phyloP scores from a whole-genome alignment of 2,329 filamentous ascomycete genomes.

The Trichoderma pleuroti region DNA sequence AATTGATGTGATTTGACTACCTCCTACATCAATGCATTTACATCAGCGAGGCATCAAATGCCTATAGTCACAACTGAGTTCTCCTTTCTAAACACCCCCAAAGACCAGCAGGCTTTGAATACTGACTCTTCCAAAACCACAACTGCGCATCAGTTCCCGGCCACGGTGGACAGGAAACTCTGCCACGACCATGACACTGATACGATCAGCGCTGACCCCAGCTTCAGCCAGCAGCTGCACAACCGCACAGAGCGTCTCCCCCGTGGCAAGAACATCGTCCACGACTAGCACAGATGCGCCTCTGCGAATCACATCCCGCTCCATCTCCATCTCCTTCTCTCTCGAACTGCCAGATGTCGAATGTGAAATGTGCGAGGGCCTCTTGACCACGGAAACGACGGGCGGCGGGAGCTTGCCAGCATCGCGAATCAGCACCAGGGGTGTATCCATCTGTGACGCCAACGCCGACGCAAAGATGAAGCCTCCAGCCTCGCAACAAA shows the following conservation, averaged over 20 bases:
- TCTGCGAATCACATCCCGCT: constrained; percentile 37
- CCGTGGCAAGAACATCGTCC: constrained; percentile 58
- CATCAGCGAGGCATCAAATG: too few relatives aligned
- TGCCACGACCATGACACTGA: constrained; percentile 51
- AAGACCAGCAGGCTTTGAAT: constrained; percentile 53
- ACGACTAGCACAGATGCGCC: constrained; percentile 50
- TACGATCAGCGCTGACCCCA: constrained; percentile 38
- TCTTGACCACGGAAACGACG: constrained; percentile 45
- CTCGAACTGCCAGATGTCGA: constrained; percentile 24
- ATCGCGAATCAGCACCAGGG: constrained; percentile 50
- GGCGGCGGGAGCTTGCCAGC: constrained; percentile 58
- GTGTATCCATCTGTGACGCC: constrained; percentile 38
- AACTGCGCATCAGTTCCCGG: constrained; percentile 41
- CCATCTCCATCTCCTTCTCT: constrained; percentile 49
- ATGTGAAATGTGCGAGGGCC: constrained; percentile 52
- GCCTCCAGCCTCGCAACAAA: constrained; percentile 55
- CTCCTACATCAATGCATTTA: too few relatives aligned
- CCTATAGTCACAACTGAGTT: background rate
- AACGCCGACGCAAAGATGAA: constrained; percentile 53
- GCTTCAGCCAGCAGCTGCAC: constrained; percentile 45
- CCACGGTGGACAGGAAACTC: constrained; percentile 57
- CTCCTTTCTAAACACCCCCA: constrained; percentile 23
- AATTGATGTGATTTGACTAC: too few relatives aligned
- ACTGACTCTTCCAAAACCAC: constrained; percentile 47
- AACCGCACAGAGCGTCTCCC: constrained; percentile 51